Evolutionary conservation across 1,139 yeast genomes (phyloP).

Genomic region (Diutina siamensis): DNA sequence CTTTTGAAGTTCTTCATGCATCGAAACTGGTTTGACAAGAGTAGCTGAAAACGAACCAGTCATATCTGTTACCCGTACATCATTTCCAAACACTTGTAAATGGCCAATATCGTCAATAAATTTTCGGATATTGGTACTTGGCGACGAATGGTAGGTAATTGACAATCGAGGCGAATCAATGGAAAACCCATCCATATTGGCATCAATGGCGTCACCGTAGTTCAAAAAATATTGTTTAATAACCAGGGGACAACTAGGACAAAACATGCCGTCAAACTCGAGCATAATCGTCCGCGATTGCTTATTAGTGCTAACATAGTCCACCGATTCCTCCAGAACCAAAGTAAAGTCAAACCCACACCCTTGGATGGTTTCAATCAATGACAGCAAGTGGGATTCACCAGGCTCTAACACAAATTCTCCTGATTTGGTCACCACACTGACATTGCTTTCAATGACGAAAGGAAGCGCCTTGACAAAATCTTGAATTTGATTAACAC

Average conservation of each 20-base stretch:
- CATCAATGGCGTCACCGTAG: slow-evolving; percentile 31
- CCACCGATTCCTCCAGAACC: slow-evolving; percentile 25
- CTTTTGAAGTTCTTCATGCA: slow-evolving; percentile 21
- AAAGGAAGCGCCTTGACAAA: slow-evolving; percentile 31
- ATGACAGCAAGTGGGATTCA: slow-evolving; percentile 21
- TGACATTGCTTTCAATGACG: slow-evolving; percentile 42
- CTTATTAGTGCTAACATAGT: slow-evolving; percentile 30
- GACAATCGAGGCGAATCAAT: slow-evolving; percentile 44
- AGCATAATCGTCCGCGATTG: slow-evolving; percentile 45
- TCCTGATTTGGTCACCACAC: slow-evolving; percentile 50
- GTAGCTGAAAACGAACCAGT: background rate
- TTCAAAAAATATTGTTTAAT: background rate
- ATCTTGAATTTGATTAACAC: slow-evolving; percentile 33
- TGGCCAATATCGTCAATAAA: background rate
- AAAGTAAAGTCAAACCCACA: slow-evolving; percentile 36
- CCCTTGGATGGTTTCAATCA: slow-evolving; percentile 37
- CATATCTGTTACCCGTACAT: background rate
- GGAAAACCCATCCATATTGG: slow-evolving; percentile 40
- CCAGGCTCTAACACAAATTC: slow-evolving; percentile 40
- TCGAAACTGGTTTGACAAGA: slow-evolving; percentile 12
- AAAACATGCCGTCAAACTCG: slow-evolving; percentile 57
- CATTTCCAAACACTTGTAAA: background rate
- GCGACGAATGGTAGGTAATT: slow-evolving; percentile 48
- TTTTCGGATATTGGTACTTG: background rate
- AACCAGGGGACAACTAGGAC: slow-evolving; percentile 43